Conservation (phyloP, 2,329 filamentous ascomycete species). For the Phaeosphaeriaceae sp. region DNA sequence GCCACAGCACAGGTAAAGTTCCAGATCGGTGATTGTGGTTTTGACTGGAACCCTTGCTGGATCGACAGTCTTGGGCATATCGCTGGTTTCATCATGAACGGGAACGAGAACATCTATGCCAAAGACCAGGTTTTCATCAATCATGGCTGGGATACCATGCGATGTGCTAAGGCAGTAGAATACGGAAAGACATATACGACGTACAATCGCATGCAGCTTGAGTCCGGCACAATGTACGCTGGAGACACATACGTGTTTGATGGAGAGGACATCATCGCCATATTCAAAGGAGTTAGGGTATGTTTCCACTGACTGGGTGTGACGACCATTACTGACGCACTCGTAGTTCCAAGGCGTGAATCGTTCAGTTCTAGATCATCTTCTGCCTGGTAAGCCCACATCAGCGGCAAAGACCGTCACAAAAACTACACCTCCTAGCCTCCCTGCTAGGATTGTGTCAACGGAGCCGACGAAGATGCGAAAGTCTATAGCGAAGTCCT, state of each 20-base stretch:
- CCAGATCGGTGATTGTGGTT: conserved; percentile 4
- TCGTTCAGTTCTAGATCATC: background rate
- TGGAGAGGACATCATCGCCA: conserved; percentile 10
- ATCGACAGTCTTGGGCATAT: conserved; percentile 19
- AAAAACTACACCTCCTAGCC: background rate
- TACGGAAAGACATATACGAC: conserved; percentile 13
- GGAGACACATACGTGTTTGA: conserved; percentile 19
- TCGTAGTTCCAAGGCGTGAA: conserved; percentile 6
- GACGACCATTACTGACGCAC: background rate
- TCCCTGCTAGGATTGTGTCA: background rate
- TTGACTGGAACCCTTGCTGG: conserved; percentile 9
- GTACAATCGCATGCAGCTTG: conserved; percentile 12
- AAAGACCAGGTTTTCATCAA: conserved; percentile 22
- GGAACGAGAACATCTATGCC: conserved; percentile 13
- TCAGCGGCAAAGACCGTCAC: background rate
- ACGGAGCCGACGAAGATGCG: no score
- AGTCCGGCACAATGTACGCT: conserved; percentile 4
- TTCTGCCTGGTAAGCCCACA: background rate
- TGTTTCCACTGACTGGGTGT: background rate
- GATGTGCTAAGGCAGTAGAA: conserved; percentile 10
- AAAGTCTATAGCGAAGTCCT: no score
- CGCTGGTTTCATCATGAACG: conserved; percentile 28
- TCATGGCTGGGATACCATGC: conserved; percentile 26
- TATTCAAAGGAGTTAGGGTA: conserved; percentile 9
- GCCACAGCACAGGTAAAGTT: conserved; percentile 15